Percentiles rank a stretch among this genome's conserved stretches.
Evolutionary conservation across 768 basidiomycete species (phyloP).

Genomic region (Suillus tomentosus): DNA sequence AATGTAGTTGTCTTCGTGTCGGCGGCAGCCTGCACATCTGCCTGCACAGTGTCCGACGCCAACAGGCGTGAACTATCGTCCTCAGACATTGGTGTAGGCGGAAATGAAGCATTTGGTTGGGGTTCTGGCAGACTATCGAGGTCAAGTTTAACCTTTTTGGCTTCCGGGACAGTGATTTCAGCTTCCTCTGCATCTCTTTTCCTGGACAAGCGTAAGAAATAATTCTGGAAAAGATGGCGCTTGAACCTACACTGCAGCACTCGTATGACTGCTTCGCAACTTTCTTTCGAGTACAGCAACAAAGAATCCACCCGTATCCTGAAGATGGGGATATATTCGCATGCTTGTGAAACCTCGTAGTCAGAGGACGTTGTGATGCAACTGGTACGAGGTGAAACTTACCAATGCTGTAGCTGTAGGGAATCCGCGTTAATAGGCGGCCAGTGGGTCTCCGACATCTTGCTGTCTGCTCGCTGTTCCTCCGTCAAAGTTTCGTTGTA

Average conservation of each 20-base stretch:
- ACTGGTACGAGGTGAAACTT: conserved; percentile 20
- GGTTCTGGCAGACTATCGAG: conserved; percentile 19
- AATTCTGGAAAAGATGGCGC: not conserved
- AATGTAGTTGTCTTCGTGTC: conserved; percentile 1
- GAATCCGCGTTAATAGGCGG: conserved; percentile 66
- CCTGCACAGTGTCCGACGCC: conserved; percentile 9
- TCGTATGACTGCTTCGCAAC: conserved; percentile 12
- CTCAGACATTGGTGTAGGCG: conserved; percentile 6
- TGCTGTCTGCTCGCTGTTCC: conserved; percentile 50
- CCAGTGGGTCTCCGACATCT: conserved; percentile 77
- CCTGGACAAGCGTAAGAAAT: conserved; percentile 21
- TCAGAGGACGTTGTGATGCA: not conserved
- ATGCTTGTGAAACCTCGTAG: conserved; percentile 47
- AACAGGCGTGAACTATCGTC: not conserved
- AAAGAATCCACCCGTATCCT: conserved; percentile 97
- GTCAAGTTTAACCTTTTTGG: conserved; percentile 52
- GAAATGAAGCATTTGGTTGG: conserved; percentile 2
- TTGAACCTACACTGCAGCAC: conserved; percentile 18
- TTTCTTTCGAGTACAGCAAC: conserved; percentile 82
- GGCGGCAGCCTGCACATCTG: conserved; percentile 3
- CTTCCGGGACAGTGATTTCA: conserved; percentile 40
- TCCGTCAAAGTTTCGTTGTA: conserved; percentile 55
- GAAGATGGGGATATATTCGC: conserved; percentile 91
- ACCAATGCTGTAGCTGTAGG: conserved; percentile 77
- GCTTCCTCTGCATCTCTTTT: conserved; percentile 54